Evolutionary conservation across 2,329 filamentous ascomycete species (phyloP).

Genomic region (Blumeria graminis): DNA sequence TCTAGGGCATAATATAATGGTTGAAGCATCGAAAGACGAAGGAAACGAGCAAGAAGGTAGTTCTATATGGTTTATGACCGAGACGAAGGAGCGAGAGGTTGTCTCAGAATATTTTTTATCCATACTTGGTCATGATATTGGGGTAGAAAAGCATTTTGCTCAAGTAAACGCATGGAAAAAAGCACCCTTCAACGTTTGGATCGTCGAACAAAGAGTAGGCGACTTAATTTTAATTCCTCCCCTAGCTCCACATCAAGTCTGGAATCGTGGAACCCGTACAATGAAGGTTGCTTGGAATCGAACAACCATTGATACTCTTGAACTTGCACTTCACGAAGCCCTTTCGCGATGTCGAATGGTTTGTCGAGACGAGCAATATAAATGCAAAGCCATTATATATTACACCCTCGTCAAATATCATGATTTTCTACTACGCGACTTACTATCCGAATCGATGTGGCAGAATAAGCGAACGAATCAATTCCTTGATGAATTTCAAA

Average conservation of each 20-base stretch:
- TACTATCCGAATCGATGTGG: conserved; percentile 19
- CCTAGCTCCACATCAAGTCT: conserved; percentile 86
- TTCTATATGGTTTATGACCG: conserved; percentile 98
- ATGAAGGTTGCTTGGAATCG: conserved; percentile 98
- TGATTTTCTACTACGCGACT: conserved; percentile 30
- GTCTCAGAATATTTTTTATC: conserved; percentile 89
- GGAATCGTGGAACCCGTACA: conserved; percentile 87
- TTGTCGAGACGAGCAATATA: conserved; percentile 94
- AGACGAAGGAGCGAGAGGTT: conserved; percentile 71
- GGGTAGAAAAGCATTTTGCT: conserved; percentile 91
- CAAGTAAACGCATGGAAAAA: conserved; percentile 90
- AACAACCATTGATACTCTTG: conserved; percentile 74
- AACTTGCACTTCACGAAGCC: conserved; percentile 65
- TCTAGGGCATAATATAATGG: conserved; percentile 94
- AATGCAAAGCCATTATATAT: conserved; percentile 90
- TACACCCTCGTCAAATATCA: conserved; percentile 65
- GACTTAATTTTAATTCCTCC: conserved; percentile 90
- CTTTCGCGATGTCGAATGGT: conserved; percentile 74
- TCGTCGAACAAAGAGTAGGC: conserved; percentile 73
- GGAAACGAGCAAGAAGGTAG: conserved; percentile 63
- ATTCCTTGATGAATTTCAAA: conserved; percentile 61
- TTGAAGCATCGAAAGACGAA: conserved; percentile 55
- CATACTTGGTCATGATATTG: conserved; percentile 82
- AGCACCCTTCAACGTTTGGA: conserved; percentile 75
- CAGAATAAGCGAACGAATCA: conserved; percentile 29